Conservation (phyloP, 2,329 filamentous ascomycete species). For the Aspergillus sp. region DNA sequence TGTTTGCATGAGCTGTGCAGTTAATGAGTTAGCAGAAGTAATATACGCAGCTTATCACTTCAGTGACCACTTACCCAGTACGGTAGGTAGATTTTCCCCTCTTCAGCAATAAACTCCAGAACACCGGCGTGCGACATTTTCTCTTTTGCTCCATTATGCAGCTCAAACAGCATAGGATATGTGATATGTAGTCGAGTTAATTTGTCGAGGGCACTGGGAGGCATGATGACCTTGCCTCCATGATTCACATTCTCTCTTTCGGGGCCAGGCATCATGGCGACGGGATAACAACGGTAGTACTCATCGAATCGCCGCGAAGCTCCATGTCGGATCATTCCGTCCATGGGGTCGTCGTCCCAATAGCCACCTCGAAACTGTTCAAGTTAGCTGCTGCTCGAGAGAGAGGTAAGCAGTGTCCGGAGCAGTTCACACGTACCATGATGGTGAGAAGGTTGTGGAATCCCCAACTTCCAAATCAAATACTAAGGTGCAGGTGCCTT, state of each 20-base stretch:
- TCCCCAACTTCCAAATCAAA: background rate
- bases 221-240: slow-evolving; percentile 95
- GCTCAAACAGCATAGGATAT: slow-evolving; percentile 95
- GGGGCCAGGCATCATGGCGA: slow-evolving; percentile 88
- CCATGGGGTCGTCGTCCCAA: slow-evolving; percentile 55
- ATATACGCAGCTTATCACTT: background rate
- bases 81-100: slow-evolving; percentile 92
- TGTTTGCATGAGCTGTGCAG: slow-evolving; percentile 82
- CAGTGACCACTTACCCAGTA: slow-evolving; percentile 68
- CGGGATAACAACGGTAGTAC: slow-evolving; percentile 95
- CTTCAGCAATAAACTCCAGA: slow-evolving; percentile 94
- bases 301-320: slow-evolving; percentile 84
- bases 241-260: slow-evolving; percentile 90
- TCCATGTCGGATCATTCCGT: slow-evolving; percentile 52
- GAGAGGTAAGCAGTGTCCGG: background rate
- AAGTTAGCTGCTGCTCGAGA: slow-evolving; percentile 17
- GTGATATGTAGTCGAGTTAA: slow-evolving; percentile 94
- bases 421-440: slow-evolving; percentile 26
- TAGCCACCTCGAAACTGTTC: slow-evolving; percentile 48
- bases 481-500: no score
- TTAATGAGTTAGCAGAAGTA: slow-evolving; percentile 5
- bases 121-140: slow-evolving; percentile 90
- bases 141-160: slow-evolving; percentile 80
- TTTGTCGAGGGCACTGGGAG: slow-evolving; percentile 94
- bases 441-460: background rate